phyloP scores from a whole-genome alignment of 768 basidiomycete genomes.

The Tephrocybe rancida region DNA sequence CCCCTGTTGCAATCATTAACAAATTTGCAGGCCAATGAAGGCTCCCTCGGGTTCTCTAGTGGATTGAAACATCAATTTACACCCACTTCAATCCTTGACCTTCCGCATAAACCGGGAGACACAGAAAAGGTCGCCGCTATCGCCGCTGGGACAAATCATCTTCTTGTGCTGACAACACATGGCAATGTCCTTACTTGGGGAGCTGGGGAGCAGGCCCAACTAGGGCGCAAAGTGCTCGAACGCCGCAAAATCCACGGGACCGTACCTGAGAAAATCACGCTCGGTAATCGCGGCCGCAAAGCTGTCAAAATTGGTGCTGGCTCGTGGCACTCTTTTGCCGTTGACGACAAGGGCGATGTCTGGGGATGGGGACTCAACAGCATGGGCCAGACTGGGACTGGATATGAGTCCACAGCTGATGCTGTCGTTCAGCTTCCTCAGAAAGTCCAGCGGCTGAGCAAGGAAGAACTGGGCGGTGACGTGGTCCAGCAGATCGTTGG shows the following conservation, averaged over 20 bases:
- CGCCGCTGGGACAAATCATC: constrained; percentile 85
- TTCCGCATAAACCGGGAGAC: constrained; percentile 63
- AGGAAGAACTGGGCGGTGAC: constrained; percentile 59
- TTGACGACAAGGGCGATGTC: constrained; percentile 79
- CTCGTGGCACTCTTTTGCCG: constrained; percentile 86
- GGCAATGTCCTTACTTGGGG: constrained; percentile 92
- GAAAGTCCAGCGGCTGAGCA: constrained; percentile 66
- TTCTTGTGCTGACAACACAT: constrained; percentile 85
- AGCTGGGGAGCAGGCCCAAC: constrained; percentile 86
- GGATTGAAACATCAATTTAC: constrained; percentile 67
- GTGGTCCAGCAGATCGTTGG: constrained; percentile 73
- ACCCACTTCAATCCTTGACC: constrained; percentile 61
- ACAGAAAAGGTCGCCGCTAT: constrained; percentile 73
- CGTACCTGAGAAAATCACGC: constrained; percentile 80
- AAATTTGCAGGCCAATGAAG: constrained; percentile 63
- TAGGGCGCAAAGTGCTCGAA: constrained; percentile 88
- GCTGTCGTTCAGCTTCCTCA: constrained; percentile 62
- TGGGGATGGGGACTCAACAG: constrained; percentile 98
- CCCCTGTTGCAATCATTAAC: constrained; percentile 5
- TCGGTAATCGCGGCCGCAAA: constrained; percentile 66
- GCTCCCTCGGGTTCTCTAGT: constrained; percentile 81
- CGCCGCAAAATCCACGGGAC: constrained; percentile 90
- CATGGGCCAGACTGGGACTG: constrained; percentile 81
- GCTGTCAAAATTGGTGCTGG: constrained; percentile 77
- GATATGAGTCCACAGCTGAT: constrained; percentile 45